Conservation (phyloP, 768 basidiomycete species). For the Daedaleopsis sinensis region DNA sequence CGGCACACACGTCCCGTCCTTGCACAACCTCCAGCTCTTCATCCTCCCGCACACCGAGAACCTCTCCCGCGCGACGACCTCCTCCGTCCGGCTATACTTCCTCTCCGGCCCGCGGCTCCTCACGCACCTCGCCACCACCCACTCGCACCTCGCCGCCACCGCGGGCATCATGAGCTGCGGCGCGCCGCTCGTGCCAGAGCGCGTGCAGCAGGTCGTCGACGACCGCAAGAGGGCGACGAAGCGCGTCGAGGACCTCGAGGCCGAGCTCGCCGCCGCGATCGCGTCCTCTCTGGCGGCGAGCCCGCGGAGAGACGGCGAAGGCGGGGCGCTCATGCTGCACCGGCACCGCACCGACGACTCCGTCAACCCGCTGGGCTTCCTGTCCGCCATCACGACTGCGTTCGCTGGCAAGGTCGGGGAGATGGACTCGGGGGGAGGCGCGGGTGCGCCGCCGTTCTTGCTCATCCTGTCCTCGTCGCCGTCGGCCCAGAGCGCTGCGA, state of each 20-base stretch:
- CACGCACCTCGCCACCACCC: conserved; percentile 58
- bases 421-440: conserved; percentile 21
- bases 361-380: conserved; percentile 56
- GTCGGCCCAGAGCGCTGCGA: conserved; percentile 52
- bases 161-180: conserved; percentile 71
- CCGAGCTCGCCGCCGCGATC: conserved; percentile 60
- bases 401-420: conserved; percentile 33
- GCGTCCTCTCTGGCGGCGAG: conserved; percentile 36
- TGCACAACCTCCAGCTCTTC: conserved; percentile 75
- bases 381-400: conserved; percentile 58
- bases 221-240: conserved; percentile 69
- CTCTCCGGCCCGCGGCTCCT: conserved; percentile 79
- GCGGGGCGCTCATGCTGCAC: conserved; percentile 41
- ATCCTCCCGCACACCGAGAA: conserved; percentile 70
- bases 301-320: not conserved
- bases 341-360: conserved; percentile 66
- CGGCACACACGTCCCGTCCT: conserved; percentile 81
- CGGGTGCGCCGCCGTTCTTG: conserved; percentile 40
- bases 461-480: conserved; percentile 66
- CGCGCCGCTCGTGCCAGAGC: conserved; percentile 64
- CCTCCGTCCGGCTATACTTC: conserved; percentile 79
- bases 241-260: conserved; percentile 69
- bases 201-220: conserved; percentile 67
- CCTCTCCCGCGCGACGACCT: conserved; percentile 59
- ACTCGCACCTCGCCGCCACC: conserved; percentile 55